phyloP scores from a whole-genome alignment of 2,329 filamentous ascomycete genomes.

The Dactylonectria macrodidyma region DNA sequence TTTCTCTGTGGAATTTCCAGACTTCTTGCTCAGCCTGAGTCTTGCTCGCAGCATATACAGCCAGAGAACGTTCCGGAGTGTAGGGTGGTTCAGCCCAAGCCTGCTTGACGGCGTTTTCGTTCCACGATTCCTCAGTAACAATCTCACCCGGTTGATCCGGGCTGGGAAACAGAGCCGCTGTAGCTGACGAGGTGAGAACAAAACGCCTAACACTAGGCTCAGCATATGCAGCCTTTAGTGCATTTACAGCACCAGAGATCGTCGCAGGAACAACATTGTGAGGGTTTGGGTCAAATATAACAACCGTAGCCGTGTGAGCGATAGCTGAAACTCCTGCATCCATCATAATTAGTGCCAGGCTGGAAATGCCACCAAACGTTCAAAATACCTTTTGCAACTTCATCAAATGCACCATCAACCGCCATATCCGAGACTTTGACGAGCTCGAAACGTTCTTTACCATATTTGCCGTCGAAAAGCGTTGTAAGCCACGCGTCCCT shows the following conservation, averaged over 20 bases:
- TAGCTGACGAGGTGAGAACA: conserved; percentile 47
- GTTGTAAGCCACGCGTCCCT: conserved; percentile 52
- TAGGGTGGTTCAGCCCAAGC: conserved; percentile 57
- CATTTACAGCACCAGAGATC: conserved; percentile 46
- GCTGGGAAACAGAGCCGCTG: conserved; percentile 9
- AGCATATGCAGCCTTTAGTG: conserved; percentile 54
- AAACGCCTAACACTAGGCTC: conserved; percentile 56
- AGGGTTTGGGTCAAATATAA: conserved; percentile 54
- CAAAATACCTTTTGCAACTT: conserved; percentile 47
- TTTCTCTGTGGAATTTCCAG: conserved; percentile 54
- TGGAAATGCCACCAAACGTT: no score
- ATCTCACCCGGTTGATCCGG: neutral
- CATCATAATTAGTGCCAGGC: no score
- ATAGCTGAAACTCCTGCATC: conserved; percentile 48
- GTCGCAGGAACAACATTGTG: conserved; percentile 55
- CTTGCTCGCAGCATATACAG: conserved; percentile 58
- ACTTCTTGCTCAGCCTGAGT: conserved; percentile 52
- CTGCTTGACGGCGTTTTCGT: conserved; percentile 49
- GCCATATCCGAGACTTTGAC: conserved; percentile 53
- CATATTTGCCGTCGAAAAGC: conserved; percentile 52
- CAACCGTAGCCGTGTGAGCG: conserved; percentile 56
- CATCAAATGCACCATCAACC: conserved; percentile 43
- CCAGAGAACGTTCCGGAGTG: conserved; percentile 39
- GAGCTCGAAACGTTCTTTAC: conserved; percentile 52
- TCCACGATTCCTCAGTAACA: conserved; percentile 49